Evolutionary conservation across 2,329 filamentous ascomycete species (phyloP).

Genomic region (Xylariaceae sp.): DNA sequence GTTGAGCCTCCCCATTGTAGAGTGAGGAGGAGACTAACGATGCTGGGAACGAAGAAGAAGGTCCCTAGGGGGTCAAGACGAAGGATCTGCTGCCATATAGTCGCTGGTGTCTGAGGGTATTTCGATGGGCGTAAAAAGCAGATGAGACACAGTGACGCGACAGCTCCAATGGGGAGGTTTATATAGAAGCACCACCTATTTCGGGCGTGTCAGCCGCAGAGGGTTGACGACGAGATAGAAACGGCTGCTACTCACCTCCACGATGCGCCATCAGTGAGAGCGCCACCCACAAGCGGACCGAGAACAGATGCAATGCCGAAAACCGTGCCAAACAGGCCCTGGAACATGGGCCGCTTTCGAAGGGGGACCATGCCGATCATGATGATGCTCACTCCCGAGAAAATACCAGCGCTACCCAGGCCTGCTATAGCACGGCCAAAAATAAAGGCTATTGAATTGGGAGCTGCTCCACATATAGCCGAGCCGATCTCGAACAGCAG

Average conservation of each 20-base stretch:
- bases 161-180: constrained; percentile 52
- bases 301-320: constrained; percentile 53
- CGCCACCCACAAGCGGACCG: constrained; percentile 52
- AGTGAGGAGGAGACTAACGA: constrained; percentile 58
- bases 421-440: constrained; percentile 55
- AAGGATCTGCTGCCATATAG: constrained; percentile 41
- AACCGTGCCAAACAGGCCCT: constrained; percentile 51
- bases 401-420: constrained; percentile 53
- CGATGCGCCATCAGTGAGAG: constrained; percentile 44
- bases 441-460: constrained; percentile 51
- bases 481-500: constrained; percentile 53
- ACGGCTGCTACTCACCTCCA: constrained; percentile 41
- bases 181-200: constrained; percentile 54
- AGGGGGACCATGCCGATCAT: constrained; percentile 57
- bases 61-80: constrained; percentile 55
- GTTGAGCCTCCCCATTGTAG: constrained; percentile 57
- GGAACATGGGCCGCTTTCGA: constrained; percentile 56
- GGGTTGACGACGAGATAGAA: background rate
- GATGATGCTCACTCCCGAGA: constrained; percentile 53
- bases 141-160: constrained; percentile 46
- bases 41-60: constrained; percentile 54
- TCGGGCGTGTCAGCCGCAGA: constrained; percentile 16
- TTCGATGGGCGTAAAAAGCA: constrained; percentile 45
- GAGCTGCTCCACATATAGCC: constrained; percentile 48
- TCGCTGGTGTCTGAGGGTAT: constrained; percentile 20